Base-by-base conservation (phyloP, 768 basidiomycete species). In the Phylloporus arenicola region DNA sequence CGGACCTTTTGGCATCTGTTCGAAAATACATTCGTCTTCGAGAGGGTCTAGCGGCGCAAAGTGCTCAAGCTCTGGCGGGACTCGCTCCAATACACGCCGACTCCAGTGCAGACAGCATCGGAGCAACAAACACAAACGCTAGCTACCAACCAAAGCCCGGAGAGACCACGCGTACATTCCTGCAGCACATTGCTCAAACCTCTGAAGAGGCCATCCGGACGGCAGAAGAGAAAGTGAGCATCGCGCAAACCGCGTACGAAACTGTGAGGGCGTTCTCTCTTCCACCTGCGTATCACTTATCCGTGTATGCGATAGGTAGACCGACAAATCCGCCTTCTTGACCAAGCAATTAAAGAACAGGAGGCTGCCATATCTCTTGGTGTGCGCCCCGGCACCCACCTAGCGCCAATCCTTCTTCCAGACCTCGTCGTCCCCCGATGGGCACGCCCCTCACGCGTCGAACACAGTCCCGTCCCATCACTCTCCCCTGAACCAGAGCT, bases 141-240 rank as follows among this genome's bases (percentile, higher is more conserved):
- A 7, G 9, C 16, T 44, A 52, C 14, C 50, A 49, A 12, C 46
- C 54, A 33, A 67, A 68, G 43, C 52, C 55, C 12, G 63, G 70
- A 34, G 58, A 65, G 41, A 72, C 75, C 17, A 75, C 77, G 7
- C 73, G 77, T 17, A 71, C 74, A 48, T 63, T 84, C 53, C 72
- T 89, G 24, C 71, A 79, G 17, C 72, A 75, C 43, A 76, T 89
- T 45, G 81, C 83, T 3, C 74, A 74, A 54, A 64, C 83, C 8
- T 71, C 77, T 12, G 84, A 85, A 58, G 81, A 84, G 53, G 64
- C 80, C 1, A 65, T 84, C 10, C 77, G 80, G 4, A 76, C 81
- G 4, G 79, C 82, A 11, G 84, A 88, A 53, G 89, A 92, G 64
- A 91, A 91, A 62, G 77, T 86, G 27, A 87, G 82, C 56, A 73